Conservation (phyloP, 108 stramenopile species). For the Stephanodiscus minutulus region DNA sequence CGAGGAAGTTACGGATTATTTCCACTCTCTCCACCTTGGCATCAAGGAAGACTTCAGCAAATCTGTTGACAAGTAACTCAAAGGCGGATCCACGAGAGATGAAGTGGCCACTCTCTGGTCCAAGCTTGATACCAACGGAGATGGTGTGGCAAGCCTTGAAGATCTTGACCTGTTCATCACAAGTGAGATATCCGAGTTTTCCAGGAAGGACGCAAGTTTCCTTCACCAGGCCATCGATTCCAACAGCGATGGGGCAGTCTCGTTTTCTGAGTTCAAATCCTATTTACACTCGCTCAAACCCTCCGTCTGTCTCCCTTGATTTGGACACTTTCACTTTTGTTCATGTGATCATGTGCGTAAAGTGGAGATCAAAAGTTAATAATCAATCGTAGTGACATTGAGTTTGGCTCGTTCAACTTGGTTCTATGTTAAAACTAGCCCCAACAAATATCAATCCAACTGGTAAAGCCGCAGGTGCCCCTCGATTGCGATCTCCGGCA, state of each 20-base stretch:
- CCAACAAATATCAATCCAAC: slow-evolving; percentile 74
- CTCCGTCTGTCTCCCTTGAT: neutral
- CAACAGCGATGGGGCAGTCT: neutral
- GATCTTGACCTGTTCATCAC: neutral
- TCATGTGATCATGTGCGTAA: neutral
- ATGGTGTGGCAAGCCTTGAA: slow-evolving; percentile 1
- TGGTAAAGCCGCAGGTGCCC: slow-evolving; percentile 61
- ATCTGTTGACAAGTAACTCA: neutral
- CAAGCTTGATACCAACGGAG: slow-evolving; percentile 6
- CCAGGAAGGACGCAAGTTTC: neutral
- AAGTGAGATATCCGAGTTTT: neutral
- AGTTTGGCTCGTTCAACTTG: too few species aligned
- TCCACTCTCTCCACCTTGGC: slow-evolving; percentile 3
- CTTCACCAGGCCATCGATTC: neutral
- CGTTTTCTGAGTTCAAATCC: slow-evolving; percentile 1
- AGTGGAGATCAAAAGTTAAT: too few species aligned
- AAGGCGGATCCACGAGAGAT: neutral
- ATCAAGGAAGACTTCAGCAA: slow-evolving; percentile 1
- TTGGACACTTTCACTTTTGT: neutral
- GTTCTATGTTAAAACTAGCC: slow-evolving; percentile 22
- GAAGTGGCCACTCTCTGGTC: neutral
- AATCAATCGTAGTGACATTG: too few species aligned
- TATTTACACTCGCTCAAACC: slow-evolving; percentile 1
- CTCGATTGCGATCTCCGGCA: slow-evolving; percentile 42
- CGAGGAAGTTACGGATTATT: neutral